phyloP scores from a whole-genome alignment of 768 basidiomycete genomes.

The Mycena vulgaris region DNA sequence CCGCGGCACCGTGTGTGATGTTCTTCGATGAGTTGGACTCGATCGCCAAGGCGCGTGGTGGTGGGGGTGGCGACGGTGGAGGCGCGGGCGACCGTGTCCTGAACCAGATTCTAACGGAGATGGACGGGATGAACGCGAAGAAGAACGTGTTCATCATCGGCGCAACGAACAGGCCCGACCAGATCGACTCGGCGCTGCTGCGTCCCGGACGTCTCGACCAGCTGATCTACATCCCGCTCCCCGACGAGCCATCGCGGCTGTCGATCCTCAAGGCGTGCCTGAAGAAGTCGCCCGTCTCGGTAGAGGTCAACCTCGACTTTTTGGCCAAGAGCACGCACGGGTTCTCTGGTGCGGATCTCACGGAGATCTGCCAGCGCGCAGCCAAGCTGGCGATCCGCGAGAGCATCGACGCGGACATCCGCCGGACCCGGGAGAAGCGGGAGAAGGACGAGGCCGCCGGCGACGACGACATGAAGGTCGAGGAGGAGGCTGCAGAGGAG shows the following conservation, averaged over 20 bases:
- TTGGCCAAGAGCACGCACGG: constrained; percentile 95
- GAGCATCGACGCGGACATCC: constrained; percentile 94
- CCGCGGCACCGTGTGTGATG: constrained; percentile 99
- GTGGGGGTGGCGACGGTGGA: constrained; percentile 88
- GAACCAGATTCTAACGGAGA: constrained; percentile 97
- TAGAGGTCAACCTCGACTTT: constrained; percentile 87
- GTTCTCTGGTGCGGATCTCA: constrained; percentile 99
- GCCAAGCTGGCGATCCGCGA: constrained; percentile 98
- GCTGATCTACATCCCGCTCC: constrained; percentile 98
- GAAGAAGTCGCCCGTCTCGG: constrained; percentile 91
- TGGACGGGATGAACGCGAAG: constrained; percentile 99
- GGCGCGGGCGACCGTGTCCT: constrained; percentile 98
- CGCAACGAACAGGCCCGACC: constrained; percentile 96
- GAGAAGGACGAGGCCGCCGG: constrained; percentile 84
- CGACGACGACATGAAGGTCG: constrained; percentile 80
- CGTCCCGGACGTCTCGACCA: constrained; percentile 99
- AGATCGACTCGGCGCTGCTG: constrained; percentile 92
- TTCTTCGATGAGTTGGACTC: constrained; percentile 99
- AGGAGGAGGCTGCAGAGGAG: constrained; percentile 75
- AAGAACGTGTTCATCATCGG: constrained; percentile 99
- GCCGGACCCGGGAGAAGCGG: constrained; percentile 81
- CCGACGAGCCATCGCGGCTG: constrained; percentile 92
- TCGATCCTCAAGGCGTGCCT: constrained; percentile 93
- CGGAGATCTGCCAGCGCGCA: constrained; percentile 98
- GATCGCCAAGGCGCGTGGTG: constrained; percentile 97